phyloP scores from a whole-genome alignment of 1,139 yeast genomes.

The Kurtzmaniella quercitrusa region DNA sequence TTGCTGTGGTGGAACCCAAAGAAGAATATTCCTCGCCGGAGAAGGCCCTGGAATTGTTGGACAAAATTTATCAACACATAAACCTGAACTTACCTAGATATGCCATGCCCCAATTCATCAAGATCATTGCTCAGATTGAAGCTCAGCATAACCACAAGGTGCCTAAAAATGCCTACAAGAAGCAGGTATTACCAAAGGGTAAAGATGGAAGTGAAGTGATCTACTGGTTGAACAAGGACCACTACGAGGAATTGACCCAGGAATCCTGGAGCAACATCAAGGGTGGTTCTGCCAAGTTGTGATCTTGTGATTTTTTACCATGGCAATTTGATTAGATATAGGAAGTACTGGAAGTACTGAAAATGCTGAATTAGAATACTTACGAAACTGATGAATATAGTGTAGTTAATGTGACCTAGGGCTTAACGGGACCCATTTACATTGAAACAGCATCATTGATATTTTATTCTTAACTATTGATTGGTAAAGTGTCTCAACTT shows the following conservation, averaged over 20 bases:
- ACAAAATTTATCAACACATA: constrained; percentile 31
- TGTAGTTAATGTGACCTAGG: too few relatives aligned
- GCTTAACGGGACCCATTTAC: too few relatives aligned
- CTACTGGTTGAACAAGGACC: constrained; percentile 62
- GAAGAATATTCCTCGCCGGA: constrained; percentile 24
- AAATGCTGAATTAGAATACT: neutral
- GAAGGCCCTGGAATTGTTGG: constrained; percentile 26
- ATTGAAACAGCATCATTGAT: neutral
- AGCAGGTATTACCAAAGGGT: constrained; percentile 75
- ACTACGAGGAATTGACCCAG: constrained; percentile 55
- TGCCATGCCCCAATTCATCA: constrained; percentile 82
- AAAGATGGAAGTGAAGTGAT: constrained; percentile 55
- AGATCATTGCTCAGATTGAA: constrained; percentile 58
- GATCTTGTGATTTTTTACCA: neutral
- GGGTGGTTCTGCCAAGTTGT: constrained; percentile 36
- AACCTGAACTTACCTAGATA: constrained; percentile 65
- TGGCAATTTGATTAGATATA: too few relatives aligned
- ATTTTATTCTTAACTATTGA: neutral
- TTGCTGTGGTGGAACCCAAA: constrained; percentile 64
- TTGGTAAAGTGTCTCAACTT: too few relatives aligned
- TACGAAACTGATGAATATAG: neutral
- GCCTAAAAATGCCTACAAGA: constrained; percentile 70
- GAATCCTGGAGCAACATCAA: constrained; percentile 55
- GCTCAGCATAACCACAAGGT: constrained; percentile 84
- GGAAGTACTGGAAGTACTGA: too few relatives aligned